A percentile compares a stretch with the other conserved stretches of the same genome.
Evolutionary conservation across 345 rosid genomes (phyloP).

Genomic region (Arabidopsis suecica): DNA sequence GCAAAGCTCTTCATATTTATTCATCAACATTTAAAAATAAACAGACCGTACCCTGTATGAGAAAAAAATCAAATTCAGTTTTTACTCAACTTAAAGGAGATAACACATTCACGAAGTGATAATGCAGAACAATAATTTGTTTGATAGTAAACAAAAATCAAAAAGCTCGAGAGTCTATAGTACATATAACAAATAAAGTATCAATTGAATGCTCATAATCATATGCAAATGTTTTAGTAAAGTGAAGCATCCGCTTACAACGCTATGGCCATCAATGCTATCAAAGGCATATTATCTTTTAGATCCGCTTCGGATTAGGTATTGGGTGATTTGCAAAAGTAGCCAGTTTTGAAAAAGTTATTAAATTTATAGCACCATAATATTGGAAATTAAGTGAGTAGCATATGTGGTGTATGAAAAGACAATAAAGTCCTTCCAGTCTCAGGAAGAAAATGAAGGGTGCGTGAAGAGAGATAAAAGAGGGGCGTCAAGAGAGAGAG

Average conservation of each 20-base stretch:
- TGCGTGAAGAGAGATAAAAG: too few species aligned
- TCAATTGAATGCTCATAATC: slow-evolving; percentile 28
- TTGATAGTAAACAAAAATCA: neutral
- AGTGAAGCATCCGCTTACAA: slow-evolving; percentile 37
- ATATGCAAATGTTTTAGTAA: slow-evolving; percentile 36
- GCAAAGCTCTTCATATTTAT: slow-evolving; percentile 10
- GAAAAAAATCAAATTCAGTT: too few species aligned
- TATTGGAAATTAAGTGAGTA: too few species aligned
- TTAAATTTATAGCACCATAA: too few species aligned
- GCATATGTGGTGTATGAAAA: too few species aligned
- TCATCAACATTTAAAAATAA: neutral
- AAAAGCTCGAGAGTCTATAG: slow-evolving; percentile 5
- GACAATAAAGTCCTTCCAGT: too few species aligned
- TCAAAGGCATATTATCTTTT: neutral
- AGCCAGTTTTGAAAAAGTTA: too few species aligned
- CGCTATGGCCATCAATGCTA: slow-evolving; percentile 9
- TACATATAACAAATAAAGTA: slow-evolving; percentile 23
- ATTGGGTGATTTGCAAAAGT: too few species aligned
- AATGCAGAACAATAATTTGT: neutral
- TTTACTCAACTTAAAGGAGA: too few species aligned
- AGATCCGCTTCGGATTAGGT: neutral
- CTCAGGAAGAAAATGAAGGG: too few species aligned
- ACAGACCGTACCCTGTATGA: neutral
- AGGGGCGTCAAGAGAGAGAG: too few species aligned
- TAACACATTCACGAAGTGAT: neutral